These are phyloP conservation scores for Cyberlindnera maclurae DNA, from an alignment of 805 yeast genomes.

Conservation along the genomic window DNA sequence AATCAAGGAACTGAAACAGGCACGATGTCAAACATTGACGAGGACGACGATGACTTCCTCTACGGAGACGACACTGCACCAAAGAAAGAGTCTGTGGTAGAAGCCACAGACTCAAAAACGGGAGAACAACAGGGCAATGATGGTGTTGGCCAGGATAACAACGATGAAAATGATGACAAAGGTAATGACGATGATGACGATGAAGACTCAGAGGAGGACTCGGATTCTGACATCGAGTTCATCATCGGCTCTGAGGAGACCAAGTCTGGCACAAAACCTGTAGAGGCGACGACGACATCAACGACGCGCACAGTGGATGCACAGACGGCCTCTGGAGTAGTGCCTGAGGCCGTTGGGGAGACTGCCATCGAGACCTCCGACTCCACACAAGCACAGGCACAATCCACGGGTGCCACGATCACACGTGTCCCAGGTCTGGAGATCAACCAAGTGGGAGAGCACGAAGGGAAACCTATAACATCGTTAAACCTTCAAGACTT, in stretches of 20 bases:
- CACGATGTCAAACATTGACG: slow-evolving; percentile 27
- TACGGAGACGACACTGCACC: slow-evolving; percentile 20
- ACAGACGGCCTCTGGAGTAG: slow-evolving; percentile 16
- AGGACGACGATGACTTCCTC: slow-evolving; percentile 60
- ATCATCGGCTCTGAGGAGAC: slow-evolving; percentile 49
- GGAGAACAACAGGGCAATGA: neutral
- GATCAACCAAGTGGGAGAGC: slow-evolving; percentile 64
- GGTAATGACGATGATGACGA: slow-evolving; percentile 33
- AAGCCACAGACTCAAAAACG: slow-evolving; percentile 17
- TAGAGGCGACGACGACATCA: slow-evolving; percentile 15
- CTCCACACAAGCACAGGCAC: slow-evolving; percentile 22
- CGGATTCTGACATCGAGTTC: slow-evolving; percentile 74
- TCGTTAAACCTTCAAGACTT: slow-evolving; percentile 71
- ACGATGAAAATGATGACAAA: slow-evolving; percentile 17
- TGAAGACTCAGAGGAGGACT: slow-evolving; percentile 40
- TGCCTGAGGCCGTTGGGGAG: slow-evolving; percentile 28
- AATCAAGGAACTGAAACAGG: neutral
- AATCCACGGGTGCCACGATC: slow-evolving; percentile 20
- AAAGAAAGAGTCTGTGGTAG: neutral
- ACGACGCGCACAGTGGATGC: slow-evolving; percentile 23
- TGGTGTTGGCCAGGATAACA: slow-evolving; percentile 11
- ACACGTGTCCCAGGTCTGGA: slow-evolving; percentile 44
- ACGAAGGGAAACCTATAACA: slow-evolving; percentile 78
- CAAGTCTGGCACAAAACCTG: slow-evolving; percentile 11
- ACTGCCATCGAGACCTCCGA: slow-evolving; percentile 17